phyloP scores from a whole-genome alignment of 495 filamentous ascomycete species.

The Xylaria grammica region DNA sequence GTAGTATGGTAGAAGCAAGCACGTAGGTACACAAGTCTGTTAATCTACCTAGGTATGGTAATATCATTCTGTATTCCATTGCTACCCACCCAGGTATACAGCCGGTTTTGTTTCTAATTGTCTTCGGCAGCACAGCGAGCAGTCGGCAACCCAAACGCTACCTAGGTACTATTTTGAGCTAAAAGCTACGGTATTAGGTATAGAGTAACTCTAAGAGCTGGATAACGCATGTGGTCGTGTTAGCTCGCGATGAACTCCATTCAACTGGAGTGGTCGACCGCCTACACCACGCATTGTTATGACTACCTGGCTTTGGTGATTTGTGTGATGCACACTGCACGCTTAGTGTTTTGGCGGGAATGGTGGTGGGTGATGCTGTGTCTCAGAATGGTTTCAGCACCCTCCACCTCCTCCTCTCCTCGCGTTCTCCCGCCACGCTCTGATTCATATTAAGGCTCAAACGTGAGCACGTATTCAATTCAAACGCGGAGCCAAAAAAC shows the following conservation, averaged over 20 bases:
- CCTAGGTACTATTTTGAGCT: no score
- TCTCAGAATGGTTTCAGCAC: constrained; percentile 41
- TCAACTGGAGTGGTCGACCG: background rate
- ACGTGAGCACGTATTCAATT: constrained; percentile 12
- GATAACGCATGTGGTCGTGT: no score
- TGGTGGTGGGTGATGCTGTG: constrained; percentile 24
- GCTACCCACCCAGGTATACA: no score
- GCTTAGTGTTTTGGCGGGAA: background rate
- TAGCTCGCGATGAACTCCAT: background rate
- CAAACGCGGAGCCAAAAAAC: constrained; percentile 25
- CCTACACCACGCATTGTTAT: background rate
- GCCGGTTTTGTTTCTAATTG: no score
- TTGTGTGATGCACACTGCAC: background rate
- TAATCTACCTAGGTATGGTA: no score
- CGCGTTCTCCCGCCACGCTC: background rate
- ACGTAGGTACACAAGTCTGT: no score
- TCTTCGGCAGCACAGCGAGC: no score
- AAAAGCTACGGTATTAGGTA: no score
- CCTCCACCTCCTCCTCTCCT: background rate
- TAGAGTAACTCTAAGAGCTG: no score
- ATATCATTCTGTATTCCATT: no score
- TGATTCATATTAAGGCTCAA: background rate
- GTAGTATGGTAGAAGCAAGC: no score
- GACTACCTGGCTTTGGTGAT: background rate
- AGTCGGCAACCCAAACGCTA: no score